phyloP scores from a whole-genome alignment of 805 yeast species.

The Cyberlindnera galapagoensis region DNA sequence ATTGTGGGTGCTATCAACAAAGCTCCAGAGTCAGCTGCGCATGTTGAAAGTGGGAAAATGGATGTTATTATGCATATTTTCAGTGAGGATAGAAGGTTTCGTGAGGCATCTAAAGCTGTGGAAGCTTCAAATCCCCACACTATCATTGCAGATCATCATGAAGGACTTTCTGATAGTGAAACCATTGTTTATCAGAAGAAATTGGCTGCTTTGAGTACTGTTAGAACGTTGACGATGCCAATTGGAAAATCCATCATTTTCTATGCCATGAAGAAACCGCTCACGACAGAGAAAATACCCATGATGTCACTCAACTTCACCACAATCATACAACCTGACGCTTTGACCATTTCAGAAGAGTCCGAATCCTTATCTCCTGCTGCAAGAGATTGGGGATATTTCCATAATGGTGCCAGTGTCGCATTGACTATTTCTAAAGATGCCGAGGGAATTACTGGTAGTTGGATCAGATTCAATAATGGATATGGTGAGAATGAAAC shows the following conservation, averaged over 20 bases:
- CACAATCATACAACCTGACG: conserved; percentile 57
- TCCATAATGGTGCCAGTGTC: conserved; percentile 86
- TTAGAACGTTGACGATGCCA: conserved; percentile 70
- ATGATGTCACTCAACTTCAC: conserved; percentile 70
- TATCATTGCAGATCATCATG: conserved; percentile 26
- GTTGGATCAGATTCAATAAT: conserved; percentile 87
- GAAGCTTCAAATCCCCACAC: conserved; percentile 65
- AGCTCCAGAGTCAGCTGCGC: conserved; percentile 46
- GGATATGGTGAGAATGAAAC: conserved; percentile 48
- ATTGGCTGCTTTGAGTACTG: conserved; percentile 53
- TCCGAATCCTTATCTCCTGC: conserved; percentile 44
- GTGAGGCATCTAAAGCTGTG: conserved; percentile 65
- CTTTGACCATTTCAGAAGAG: conserved; percentile 56
- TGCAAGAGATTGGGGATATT: conserved; percentile 71
- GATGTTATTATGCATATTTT: conserved; percentile 68
- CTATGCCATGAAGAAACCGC: conserved; percentile 61
- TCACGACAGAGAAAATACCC: conserved; percentile 79
- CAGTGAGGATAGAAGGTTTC: conserved; percentile 70
- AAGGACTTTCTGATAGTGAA: conserved; percentile 46
- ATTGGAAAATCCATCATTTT: conserved; percentile 74
- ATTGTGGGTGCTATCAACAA: conserved; percentile 33
- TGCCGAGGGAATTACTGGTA: conserved; percentile 68
- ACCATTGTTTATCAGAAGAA: conserved; percentile 47
- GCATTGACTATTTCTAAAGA: conserved; percentile 71
- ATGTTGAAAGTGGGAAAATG: conserved; percentile 61